Evolutionary conservation across 192 early-diverging fungal species (phyloP).

Genomic region (Pilaira anomala): DNA sequence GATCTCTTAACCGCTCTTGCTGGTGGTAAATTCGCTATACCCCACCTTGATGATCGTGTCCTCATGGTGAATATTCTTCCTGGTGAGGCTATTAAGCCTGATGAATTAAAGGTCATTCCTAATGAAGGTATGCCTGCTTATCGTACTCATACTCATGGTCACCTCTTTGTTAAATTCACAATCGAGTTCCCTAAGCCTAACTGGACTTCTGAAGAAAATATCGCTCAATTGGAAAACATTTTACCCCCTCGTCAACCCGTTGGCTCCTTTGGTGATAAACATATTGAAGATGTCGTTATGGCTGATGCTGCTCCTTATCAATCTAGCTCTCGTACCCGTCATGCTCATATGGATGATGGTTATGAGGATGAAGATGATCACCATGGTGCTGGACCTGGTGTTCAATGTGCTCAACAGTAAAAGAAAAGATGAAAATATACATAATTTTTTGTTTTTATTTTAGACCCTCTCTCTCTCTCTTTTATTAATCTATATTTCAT

Average conservation of each 20-base stretch:
- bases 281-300: slow-evolving; percentile 84
- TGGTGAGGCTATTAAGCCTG: slow-evolving; percentile 93
- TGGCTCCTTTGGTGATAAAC: slow-evolving; percentile 50
- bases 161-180: slow-evolving; percentile 90
- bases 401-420: slow-evolving; percentile 37
- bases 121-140: slow-evolving; percentile 96
- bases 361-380: slow-evolving; percentile 33
- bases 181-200: slow-evolving; percentile 87
- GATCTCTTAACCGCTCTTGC: slow-evolving; percentile 93
- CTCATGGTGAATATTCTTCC: slow-evolving; percentile 87
- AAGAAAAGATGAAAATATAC: background rate
- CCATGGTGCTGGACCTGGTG: slow-evolving; percentile 23
- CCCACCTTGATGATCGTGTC: slow-evolving; percentile 90
- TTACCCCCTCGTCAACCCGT: slow-evolving; percentile 72
- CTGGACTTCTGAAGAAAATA: slow-evolving; percentile 69
- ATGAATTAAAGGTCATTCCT: slow-evolving; percentile 76
- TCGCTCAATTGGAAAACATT: slow-evolving; percentile 75
- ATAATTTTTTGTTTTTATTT: too few relatives aligned
- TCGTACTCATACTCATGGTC: slow-evolving; percentile 85
- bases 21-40: slow-evolving; percentile 89
- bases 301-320: slow-evolving; percentile 31
- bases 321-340: background rate
- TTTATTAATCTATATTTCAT: too few relatives aligned
- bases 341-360: background rate
- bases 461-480: background rate